Base-by-base conservation (phyloP, 2,329 filamentous ascomycete species). In the Polychaeton citri region DNA sequence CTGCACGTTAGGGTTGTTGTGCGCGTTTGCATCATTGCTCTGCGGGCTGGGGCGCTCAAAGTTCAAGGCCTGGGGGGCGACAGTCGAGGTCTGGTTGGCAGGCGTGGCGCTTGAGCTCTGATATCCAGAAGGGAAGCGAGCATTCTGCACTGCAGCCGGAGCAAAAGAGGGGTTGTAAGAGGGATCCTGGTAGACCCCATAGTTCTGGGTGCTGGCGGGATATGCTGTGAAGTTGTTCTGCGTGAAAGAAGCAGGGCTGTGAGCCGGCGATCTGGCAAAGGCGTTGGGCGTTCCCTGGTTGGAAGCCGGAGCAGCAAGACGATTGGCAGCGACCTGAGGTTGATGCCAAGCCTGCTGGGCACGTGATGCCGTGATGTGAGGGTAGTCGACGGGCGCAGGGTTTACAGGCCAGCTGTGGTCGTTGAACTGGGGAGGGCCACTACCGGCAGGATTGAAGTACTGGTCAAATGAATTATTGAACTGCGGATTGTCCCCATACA, bases 351-450 rank as follows among this genome's bases (percentile, higher is more conserved):
- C 13, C 13, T 17, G 30, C 37, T 44, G 41, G 10, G 37, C 49
- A 53, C 50, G 52, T 53, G 52, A 53, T 44, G 41, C 42, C 26
- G 34, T 30, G 20, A 39, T 31, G 32, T 43, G 31, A 34, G 32
- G 36, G 32, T 37, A 46, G 37, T 43, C 41, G 40, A 46, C 48
- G 46, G 24, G 24, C 15, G 24, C 7, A 28, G 47, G 43, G 44
- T 53, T 48, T 49, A 54, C 26, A 44, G 40, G 46, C 53, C 53
- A 56, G 45, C 45, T 44, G 47, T 50, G 44, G 44, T 55, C 47
- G 43, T 44, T 43, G 36, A 45, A 44, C 21, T 31, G 34, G 19
- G 16, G 17, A 12, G 15, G 34, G 7, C n/a, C 17, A 31, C 17
- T 30, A n/a, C 34, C 21, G 13, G 21, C 19, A n/a, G 35, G 12